Evolutionary conservation across 805 yeast genomes (phyloP), one percentile per base, ranked within the genome.

Genomic region (Tetrapisispora pingtungensis): DNA sequence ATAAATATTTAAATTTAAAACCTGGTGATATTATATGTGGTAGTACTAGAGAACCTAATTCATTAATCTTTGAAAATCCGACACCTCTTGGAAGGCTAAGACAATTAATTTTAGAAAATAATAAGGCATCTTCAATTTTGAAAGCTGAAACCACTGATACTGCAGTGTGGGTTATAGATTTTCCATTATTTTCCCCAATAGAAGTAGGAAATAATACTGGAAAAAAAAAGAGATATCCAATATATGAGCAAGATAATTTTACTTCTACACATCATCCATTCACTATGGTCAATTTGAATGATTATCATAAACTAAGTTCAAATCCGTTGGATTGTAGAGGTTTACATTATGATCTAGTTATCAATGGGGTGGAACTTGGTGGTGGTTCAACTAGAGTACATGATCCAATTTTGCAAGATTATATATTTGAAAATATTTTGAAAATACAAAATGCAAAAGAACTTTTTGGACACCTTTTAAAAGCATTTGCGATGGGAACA

Each of bases 331-430:
- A 66, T 33, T 87, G 82, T 2, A 71, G 77, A 33, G 98, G 97
- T 10, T 94, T 85, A 55, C 98, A 93, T 62, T 93, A 88, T 61
- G 99, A 93, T 59, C 65, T 93, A 14, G 98, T 93, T 1, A 68
- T 93, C 33, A 90, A 90, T 56, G 99, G 98, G 2, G 86, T 84
- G 7, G 99, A 93, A 59, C 74, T 89, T 2, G 99, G 99, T 24
- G 99, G 99, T 17, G 99, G 99, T 0, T 86, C 96, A 6, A 73
- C 95, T 50, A 86, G 98, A 77, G 76, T 93, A 17, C 98, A 93
- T 58, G 96, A 88, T 58, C 72, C 93, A 0, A 70, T 67, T 12
- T 67, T 93, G 26, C 99, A 93, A 62, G 71, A 73, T 45, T 85
- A 69, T 58, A 74, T 93, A 5, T 80, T 93, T 53, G 68, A 79